These are phyloP conservation scores for Xylaria sp. DNA, from an alignment of 495 filamentous ascomycete species.

Conservation along the genomic window DNA sequence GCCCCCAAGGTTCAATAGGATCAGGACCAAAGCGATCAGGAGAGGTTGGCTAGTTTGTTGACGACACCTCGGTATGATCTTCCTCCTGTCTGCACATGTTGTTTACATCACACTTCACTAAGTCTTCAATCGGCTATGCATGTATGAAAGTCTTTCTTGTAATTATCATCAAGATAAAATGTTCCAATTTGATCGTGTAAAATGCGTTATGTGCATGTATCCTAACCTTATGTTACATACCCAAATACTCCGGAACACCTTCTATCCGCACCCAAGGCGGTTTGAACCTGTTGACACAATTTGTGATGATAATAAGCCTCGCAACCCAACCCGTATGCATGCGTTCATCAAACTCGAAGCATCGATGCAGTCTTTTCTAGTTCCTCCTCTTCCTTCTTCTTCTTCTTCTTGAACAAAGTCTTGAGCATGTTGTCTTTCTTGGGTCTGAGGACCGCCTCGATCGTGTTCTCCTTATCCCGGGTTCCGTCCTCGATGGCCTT, in stretches of 20 bases:
- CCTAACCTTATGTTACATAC: conserved; percentile 9
- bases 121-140: neutral
- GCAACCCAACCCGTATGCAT: too few relatives aligned
- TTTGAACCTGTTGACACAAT: neutral
- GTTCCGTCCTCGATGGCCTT: conserved; percentile 43
- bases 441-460: conserved; percentile 36
- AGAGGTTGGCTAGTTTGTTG: neutral
- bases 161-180: neutral
- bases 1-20: neutral
- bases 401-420: conserved; percentile 58
- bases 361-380: conserved; percentile 36
- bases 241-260: conserved; percentile 14
- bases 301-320: neutral
- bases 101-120: neutral
- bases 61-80: neutral
- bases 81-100: neutral
- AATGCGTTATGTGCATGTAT: conserved; percentile 12
- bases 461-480: conserved; percentile 43
- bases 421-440: conserved; percentile 61
- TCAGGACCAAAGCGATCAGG: neutral
- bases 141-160: neutral
- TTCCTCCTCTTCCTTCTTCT: conserved; percentile 53
- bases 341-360: conserved; percentile 21
- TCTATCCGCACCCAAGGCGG: neutral
- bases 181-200: too few relatives aligned